Evolutionary conservation across 495 filamentous ascomycete species (phyloP), one percentile per base, ranked within the genome.

Genomic region (Penicillium nucicola): DNA sequence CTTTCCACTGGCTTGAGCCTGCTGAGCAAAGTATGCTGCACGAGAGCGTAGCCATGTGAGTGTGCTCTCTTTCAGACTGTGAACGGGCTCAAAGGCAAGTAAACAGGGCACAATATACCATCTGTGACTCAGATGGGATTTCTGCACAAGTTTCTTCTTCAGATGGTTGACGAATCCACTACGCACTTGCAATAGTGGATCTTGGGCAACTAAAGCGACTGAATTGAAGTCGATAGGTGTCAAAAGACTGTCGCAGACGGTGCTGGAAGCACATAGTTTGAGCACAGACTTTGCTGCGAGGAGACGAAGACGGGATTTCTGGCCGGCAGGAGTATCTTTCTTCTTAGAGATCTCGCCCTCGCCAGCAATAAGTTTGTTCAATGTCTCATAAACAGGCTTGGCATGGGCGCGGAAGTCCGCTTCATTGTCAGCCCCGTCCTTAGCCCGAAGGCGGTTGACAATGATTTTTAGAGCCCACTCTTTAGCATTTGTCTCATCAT

Each of bases 31-130:
- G 33, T 58, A 62, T 18, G 68, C 59, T 14, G 84, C 81, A 5
- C 92, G 85, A 42, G 89, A 90, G 17, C 88, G 85, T 40, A 97
- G 81, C 93, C 93, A 99, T 0, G 87, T 96, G 37, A 87, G 79
- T 0, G 85, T 85, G 30, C 84, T 84, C 33, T 83, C 80, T 59
- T 83, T 85, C 66, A 95, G 78, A 12, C 77, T 72, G 2, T 63
- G 52, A 32, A 78, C 76, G 4, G 93, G 93, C 69, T 99, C 93
- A 56, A 90, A 96, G 1, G 93, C 92, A 49, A 90, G 83, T 25
- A 97, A 70, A 71, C 95, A 97, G 5, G 92, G 77, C 36, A 96
- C 82, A 6, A 86, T 86, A 63, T 95, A 95, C 78, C 90, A 99
- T 6, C 95, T 81, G 11, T 77, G 60, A 39, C 67, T 61, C 7